Base-by-base conservation (phyloP, 2,329 filamentous ascomycete genomes). In the Dothideomycetes sp. region DNA sequence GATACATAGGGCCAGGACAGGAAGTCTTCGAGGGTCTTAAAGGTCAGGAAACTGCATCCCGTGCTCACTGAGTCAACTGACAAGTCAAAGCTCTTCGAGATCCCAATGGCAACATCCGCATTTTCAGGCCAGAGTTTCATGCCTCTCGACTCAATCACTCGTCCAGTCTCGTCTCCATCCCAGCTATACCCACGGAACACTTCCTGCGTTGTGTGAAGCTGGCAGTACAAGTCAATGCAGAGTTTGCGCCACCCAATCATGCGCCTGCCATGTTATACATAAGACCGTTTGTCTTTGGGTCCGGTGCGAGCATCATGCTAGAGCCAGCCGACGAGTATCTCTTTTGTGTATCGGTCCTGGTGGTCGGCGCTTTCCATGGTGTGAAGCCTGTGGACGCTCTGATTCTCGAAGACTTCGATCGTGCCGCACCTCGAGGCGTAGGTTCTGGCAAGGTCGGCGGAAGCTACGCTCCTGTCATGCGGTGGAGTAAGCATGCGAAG, bases 341-440 rank as follows among this genome's bases (percentile, higher is more conserved):
- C 0, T 94, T 96, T 56, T 76, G 76, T 47, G 87, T 96, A 19
- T 96, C 82, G 56, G 88, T 93, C 9, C 73, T 94, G 58, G 89
- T 91, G 1, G 93, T 86, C 0, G 89, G 89, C 6, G 87, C 94
- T n/a, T 96, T 95, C 68, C 89, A 96, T 63, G 89, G 89, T 27
- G 77, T 81, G 0, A 78, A 87, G 51, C 86, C 89, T 0, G 86
- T 94, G 13, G 80, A 83, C 54, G 85, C 83, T 2, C 67, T 95
- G 41, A 82, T 96, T 45, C 71, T 96, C 3, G 89, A 96, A 55
- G 82, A 91, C 19, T 96, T 95, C 58, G 89, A 96, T 62, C 83
- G 89, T 20, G 77, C 88, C 0, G 89, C 89, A 12, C 89, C 91
- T 1, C 78, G 86, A 53, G 89, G 89, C 1, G 93, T 84, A 0